Base-by-base conservation (phyloP, 225 moss, liverwort and hornwort species). In the Polytrichum commune region DNA sequence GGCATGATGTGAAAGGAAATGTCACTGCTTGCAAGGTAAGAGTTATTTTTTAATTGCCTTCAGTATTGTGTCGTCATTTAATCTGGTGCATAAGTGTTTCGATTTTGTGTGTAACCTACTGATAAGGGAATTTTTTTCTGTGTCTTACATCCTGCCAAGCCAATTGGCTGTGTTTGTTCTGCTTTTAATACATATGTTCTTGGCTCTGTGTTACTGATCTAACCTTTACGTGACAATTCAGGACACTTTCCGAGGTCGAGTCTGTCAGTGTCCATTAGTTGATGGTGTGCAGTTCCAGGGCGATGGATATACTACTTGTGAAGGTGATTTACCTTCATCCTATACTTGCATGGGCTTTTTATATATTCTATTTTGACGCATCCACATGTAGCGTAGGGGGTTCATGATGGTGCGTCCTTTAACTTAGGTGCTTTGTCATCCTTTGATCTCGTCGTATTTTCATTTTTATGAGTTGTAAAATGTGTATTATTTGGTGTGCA, bases 221-320 rank as follows among this genome's bases (percentile, higher is more conserved):
- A 46, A 46, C 3, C 46, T 46, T 46, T 46, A 46, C 16, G 16
- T 46, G 46, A 16, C 16, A 46, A 46, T 46, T 46, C 81, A 87
- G 78, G 95, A 95, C 60, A 95, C 95, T 18, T 95, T 95, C 67
- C 87, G 95, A 8, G 95, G 95, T 10, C 85, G 95, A 5, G 80
- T 92, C 3, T 95, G 95, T 63, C 76, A 82, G 54, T 95, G 95
- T 54, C 95, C 95, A 7, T 68, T 86, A 10, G 89, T 95, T 13
- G 73, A 86, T 19, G 92, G 94, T 30, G 90, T 95, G 4, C 92
- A 95, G 74, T 90, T 95, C 30, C 66, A 72, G 29, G 94, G 94
- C 29, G 94, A 95, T 64, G 94, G 94, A 1, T 95, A 95, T 30
- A 83, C 73, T 7, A 73, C 69, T 24, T 95, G 94, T 46, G 84